These are phyloP conservation scores for Teratosphaeria pseudoeucalypti DNA, from an alignment of 2,329 filamentous ascomycete species.

Conservation along the genomic window DNA sequence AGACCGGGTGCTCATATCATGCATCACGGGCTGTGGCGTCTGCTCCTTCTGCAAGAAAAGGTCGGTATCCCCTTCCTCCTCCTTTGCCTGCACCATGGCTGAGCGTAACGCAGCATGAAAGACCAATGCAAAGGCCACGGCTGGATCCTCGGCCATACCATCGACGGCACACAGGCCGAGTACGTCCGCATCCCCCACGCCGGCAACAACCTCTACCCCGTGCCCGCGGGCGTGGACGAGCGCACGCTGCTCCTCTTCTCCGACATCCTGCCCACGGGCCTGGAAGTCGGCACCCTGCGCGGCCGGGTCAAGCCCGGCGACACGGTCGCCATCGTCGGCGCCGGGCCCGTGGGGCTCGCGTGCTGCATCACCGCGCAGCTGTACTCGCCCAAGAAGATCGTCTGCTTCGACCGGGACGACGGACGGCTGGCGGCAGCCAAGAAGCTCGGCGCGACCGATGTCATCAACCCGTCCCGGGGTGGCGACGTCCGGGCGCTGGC, in stretches of 20 bases:
- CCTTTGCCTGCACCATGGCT: neutral
- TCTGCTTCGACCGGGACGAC: constrained; percentile 43
- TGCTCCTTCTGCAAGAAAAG: constrained; percentile 40
- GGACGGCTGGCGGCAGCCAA: constrained; percentile 39
- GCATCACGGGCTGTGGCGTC: constrained; percentile 40
- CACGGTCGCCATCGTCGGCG: constrained; percentile 45
- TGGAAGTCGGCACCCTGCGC: constrained; percentile 45
- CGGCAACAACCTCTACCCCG: constrained; percentile 36
- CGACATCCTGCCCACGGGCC: constrained; percentile 48
- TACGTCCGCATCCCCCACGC: constrained; percentile 45
- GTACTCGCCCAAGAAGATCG: constrained; percentile 42
- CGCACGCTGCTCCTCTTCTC: constrained; percentile 40
- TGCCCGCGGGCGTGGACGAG: constrained; percentile 35
- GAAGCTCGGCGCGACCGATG: constrained; percentile 40
- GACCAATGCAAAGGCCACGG: constrained; percentile 45
- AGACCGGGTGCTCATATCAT: constrained; percentile 37
- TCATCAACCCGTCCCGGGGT: constrained; percentile 24
- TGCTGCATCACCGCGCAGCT: constrained; percentile 45
- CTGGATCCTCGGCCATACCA: constrained; percentile 45
- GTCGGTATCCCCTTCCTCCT: neutral
- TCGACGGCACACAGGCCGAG: constrained; percentile 48
- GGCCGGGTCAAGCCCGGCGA: constrained; percentile 42
- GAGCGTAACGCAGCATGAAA: constrained; percentile 31
- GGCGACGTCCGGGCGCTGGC: constrained; percentile 29
- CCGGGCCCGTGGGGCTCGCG: constrained; percentile 47